A percentile compares a stretch with the other conserved stretches of the same genome.
Conservation (phyloP, 2,329 filamentous ascomycete species). For the Incumbomyces lentus region DNA sequence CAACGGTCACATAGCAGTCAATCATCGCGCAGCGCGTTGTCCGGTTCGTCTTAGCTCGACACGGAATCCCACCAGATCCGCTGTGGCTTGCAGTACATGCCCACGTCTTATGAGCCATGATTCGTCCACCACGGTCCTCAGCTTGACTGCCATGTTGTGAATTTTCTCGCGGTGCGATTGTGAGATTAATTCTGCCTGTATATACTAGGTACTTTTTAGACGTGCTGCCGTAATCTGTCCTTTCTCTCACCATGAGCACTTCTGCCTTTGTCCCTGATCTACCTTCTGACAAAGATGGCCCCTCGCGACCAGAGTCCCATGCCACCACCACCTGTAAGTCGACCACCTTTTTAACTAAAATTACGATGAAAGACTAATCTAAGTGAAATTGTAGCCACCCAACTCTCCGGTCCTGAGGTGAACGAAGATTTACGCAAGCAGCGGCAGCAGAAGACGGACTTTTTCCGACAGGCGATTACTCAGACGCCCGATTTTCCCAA, state of each 20-base stretch:
- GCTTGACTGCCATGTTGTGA: slow-evolving; percentile 3
- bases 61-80: too few relatives aligned
- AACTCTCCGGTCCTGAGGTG: slow-evolving; percentile 20
- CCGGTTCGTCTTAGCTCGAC: too few relatives aligned
- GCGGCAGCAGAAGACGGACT: slow-evolving; percentile 6
- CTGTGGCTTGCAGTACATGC: too few relatives aligned
- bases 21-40: too few relatives aligned
- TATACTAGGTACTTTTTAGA: background rate
- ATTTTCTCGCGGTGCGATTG: background rate
- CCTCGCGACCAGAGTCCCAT: slow-evolving; percentile 21
- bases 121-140: background rate
- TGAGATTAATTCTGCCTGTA: slow-evolving; percentile 4
- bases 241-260: slow-evolving; percentile 18
- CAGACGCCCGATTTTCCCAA: slow-evolving; percentile 8
- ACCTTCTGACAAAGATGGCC: slow-evolving; percentile 15
- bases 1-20: too few relatives aligned
- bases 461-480: slow-evolving; percentile 5
- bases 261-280: slow-evolving; percentile 8
- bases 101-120: too few relatives aligned
- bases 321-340: slow-evolving; percentile 20
- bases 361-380: background rate
- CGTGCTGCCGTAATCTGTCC: slow-evolving; percentile 9
- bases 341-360: background rate
- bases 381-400: slow-evolving; percentile 12
- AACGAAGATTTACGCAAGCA: slow-evolving; percentile 14